Evolutionary conservation across 768 basidiomycete species (phyloP), one percentile per base, ranked within the genome.

Genomic region (Psilocybe cubensis): DNA sequence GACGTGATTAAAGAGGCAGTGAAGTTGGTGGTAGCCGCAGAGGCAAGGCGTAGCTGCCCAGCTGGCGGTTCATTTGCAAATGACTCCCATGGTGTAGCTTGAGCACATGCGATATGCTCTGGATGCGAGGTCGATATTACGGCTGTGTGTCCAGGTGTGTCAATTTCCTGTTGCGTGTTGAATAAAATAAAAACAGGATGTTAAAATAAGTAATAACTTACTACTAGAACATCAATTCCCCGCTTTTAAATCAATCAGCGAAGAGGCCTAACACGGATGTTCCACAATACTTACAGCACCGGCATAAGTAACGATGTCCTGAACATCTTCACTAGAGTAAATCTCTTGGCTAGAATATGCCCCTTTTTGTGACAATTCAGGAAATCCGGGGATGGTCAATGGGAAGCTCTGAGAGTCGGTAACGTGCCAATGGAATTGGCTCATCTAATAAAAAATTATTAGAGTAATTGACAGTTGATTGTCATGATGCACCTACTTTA

Each of bases 401-500:
- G 92, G 90, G 71, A 89, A 94, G 56, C 84, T 87, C 67, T 94
- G 90, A 31, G 87, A 86, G 69, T 94, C 92, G 28, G 83, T 83
- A 50, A 89, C 79, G 68, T 94, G 92, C 92, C 91, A 94, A 56
- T 94, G 90, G 64, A 94, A 85, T 7, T 79, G 80, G 68, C 84
- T 92, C 60, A 90, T 79, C 83, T 86, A 48, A 29, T 7, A 18
- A 23, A 40, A 18, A 8, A 14, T 50, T 21, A 21, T 24, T 3
- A 33, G 17, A 46, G 24, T 35, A 21, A 25, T 23, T 74, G 52
- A 80, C 66, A 63, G 82, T 78, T 77, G 76, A 79, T 59, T 80
- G 77, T 63, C 80, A 77, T 29, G 73, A 70, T 63, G 77, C 1
- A 4, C 69, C 46, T 55, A 81, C 82, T 72, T 90, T 93, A 60